phyloP scores from a whole-genome alignment of 805 yeast species.

The Lachancea lanzarotensis region DNA sequence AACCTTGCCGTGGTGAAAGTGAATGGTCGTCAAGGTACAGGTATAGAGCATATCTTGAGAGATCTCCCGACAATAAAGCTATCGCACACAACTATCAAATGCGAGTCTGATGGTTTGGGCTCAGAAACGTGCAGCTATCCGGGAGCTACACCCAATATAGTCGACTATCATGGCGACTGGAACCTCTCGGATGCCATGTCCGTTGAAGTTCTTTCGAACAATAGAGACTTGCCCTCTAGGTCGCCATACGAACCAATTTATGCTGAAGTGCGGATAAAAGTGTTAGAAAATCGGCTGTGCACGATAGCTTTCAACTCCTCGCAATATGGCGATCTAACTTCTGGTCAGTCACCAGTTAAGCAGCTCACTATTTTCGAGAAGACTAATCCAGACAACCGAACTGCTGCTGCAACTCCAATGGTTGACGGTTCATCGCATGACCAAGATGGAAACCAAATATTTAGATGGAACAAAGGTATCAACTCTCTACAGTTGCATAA shows the following conservation, averaged over 20 bases:
- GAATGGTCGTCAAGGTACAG: conserved; percentile 43
- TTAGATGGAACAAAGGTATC: conserved; percentile 56
- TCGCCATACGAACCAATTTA: conserved; percentile 58
- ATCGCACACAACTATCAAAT: conserved; percentile 26
- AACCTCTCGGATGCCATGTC: conserved; percentile 38
- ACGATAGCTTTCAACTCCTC: conserved; percentile 51
- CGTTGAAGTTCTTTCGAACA: conserved; percentile 45
- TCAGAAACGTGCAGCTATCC: conserved; percentile 48
- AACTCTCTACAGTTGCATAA: conserved; percentile 59
- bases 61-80: conserved; percentile 62
- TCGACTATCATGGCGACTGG: conserved; percentile 34
- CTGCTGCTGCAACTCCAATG: conserved; percentile 1
- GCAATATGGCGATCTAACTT: conserved; percentile 30
- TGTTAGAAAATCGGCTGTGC: conserved; percentile 60
- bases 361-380: conserved; percentile 48
- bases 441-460: conserved; percentile 39
- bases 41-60: conserved; percentile 39
- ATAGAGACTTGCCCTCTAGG: conserved; percentile 37
- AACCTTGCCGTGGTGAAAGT: conserved; percentile 39
- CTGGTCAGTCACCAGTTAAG: conserved; percentile 54
- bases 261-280: conserved; percentile 55
- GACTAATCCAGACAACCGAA: conserved; percentile 7
- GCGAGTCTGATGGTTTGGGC: conserved; percentile 39
- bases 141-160: conserved; percentile 43
- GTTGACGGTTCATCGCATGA: conserved; percentile 28